Evolutionary conservation across 352 stramenopile genomes (phyloP), one percentile per base, ranked within the genome.

Genomic region (Phytophthora vignae): DNA sequence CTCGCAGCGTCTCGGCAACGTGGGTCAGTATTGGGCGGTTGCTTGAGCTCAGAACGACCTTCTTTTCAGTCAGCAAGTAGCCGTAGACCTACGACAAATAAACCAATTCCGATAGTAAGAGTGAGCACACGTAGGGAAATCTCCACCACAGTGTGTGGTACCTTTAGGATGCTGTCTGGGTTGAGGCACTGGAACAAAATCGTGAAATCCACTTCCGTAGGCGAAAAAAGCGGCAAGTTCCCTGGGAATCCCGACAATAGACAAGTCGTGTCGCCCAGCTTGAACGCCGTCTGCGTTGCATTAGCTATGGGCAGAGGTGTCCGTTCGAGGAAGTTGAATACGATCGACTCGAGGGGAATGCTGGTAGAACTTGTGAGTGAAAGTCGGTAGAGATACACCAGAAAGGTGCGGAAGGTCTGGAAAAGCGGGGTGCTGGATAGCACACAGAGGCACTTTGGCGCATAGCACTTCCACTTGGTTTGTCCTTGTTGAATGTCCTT

Each of bases 121-220:
- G 14, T 19, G 38, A 46, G 38, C 2, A n/a, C 12, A 7, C 17
- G 17, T 46, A 46, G 2, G 17, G 17, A 46, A 50, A 22, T 50
- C n/a, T 50, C n/a, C 42, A 25, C 9, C 19, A 29, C 4, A 53
- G 46, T 29, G 12, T 22, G 6, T 21, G 0, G 50, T 36, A 94
- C 86, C 69, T 90, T 90, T 25, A 94, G 38, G 40, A 94, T 84
- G 50, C 90, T 88, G 25, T 92, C 79, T 1, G 81, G 65, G 25
- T 77, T 88, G 17, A 94, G 79, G 49, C 81, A 85, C 60, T 94
- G 85, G 49, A 93, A 91, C 4, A 92, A 61, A 14, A 94, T 64
- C 0, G 81, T 89, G 29, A 94, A 94, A 31, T 92, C 85, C 1
- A 93, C 74, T 76, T 94, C 79, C 1, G 66, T 74, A 2, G 87